Base-by-base conservation (phyloP, 495 filamentous ascomycete genomes). In the Glonium stellatum region DNA sequence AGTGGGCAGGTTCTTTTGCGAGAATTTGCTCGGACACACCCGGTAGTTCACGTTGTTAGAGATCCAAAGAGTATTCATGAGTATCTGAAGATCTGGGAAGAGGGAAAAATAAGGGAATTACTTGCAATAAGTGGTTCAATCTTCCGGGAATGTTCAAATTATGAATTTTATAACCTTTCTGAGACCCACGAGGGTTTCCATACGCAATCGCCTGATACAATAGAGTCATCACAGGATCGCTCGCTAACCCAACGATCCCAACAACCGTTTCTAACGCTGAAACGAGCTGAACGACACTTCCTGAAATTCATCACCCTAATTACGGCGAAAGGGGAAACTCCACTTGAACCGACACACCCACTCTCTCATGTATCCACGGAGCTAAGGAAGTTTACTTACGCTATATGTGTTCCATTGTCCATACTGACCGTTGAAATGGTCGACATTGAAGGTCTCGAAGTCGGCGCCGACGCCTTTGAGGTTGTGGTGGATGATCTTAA, bases 161-260 rank as follows among this genome's bases (percentile, higher is more conserved):
- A 87, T 39, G 88, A 91, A 68, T 91, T 85, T 66, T 91, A 85
- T 75, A 93, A 93, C 63, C 69, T 89, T 42, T 82, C 77, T 70
- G 82, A 74, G 56, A 63, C 64, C 41, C 61, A 60, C 48, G 48
- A 62, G 63, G 72, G 77, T 41, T 69, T 70, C 15, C 75, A 72
- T 3, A 70, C 66, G 39, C 27, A 70, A 62, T 15, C 4, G 5
- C 4, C 1, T 18, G 34, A 4, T 51, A 15, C 37, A n/a, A 2
- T 18, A 50, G n/a, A 50, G 23, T 23, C 21, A 3, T 23, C 47
- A 4, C n/a, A 8, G 48, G 44, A 48, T 58, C 54, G 0, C 58
- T 21, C 11, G 15, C 22, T 1, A 21, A 54, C 51, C 25, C 63
- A 65, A 42, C 25, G 35, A 18, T 79, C 76, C 4, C 72, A 75